Base-by-base conservation (phyloP, 495 filamentous ascomycete species). In the Oidiodendron maius region DNA sequence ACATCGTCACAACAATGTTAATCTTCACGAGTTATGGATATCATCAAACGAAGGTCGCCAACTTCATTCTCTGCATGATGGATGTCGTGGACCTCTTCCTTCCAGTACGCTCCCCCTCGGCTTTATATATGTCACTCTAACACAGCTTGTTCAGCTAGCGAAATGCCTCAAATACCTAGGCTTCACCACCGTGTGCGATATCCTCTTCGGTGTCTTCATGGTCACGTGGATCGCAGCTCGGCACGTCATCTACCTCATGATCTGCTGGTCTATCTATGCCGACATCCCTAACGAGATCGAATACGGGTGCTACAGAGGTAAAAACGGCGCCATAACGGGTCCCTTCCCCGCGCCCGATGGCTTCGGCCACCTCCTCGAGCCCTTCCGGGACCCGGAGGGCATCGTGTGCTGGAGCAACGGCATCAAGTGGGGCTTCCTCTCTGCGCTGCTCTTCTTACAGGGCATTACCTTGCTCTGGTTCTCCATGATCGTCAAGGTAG, bases 81-180 rank as follows among this genome's bases (percentile, higher is more conserved):
- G 93, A 98, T 59, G 74, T 95, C 34, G 87, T 95, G 6, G 93
- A 98, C 60, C 71, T 94, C 45, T 69, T 95, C 36, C 70, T 98
- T 37, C 85, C 91, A 23, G 91, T 97, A 69, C 17, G 10, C 11
- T n/a, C 3, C 11, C 16, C 15, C 49, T 39, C 49, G 49, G 18
- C 8, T 8, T 44, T n/a, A n/a, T n/a, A n/a, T n/a, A n/a, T 17
- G 16, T 9, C 2, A 2, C 20, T 13, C 46, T 30, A 21, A 37
- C 40, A 35, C 45, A n/a, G 13, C 3, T 35, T 40, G 8, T 35
- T 0, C 32, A 97, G 91, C 61, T 82, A n/a, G 93, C 93, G 37
- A 98, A 98, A 65, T 84, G 93, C 51, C 78, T 97, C 52, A 95
- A 94, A 64, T 98, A 98, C 62, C 64, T 93, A 13, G 80, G 83